A percentile compares a stretch with the other conserved stretches of the same genome.
Conservation (phyloP, 2,329 filamentous ascomycete species). For the Apiospora sp. region DNA sequence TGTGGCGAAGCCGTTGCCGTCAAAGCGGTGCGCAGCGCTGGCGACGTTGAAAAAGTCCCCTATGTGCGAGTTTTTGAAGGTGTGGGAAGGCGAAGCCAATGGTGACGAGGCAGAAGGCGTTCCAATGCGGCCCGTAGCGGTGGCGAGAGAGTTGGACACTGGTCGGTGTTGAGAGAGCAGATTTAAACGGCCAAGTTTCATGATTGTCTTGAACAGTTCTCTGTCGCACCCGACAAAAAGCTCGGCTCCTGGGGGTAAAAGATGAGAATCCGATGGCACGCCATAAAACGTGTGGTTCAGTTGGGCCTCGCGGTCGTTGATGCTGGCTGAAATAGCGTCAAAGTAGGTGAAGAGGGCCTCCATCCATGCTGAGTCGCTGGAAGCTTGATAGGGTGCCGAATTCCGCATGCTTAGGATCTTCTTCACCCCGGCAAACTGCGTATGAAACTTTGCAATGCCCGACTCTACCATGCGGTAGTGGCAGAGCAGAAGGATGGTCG, state of each 20-base stretch:
- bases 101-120: slow-evolving; percentile 49
- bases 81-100: slow-evolving; percentile 50
- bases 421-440: slow-evolving; percentile 91
- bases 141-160: slow-evolving; percentile 51
- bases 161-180: slow-evolving; percentile 76
- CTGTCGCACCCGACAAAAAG: slow-evolving; percentile 90
- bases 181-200: slow-evolving; percentile 84
- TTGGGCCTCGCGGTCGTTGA: slow-evolving; percentile 90
- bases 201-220: slow-evolving; percentile 84
- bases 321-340: slow-evolving; percentile 89
- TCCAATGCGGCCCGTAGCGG: slow-evolving; percentile 37
- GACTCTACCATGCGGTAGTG: slow-evolving; percentile 95
- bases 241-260: slow-evolving; percentile 71
- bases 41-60: slow-evolving; percentile 61
- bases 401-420: slow-evolving; percentile 84
- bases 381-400: slow-evolving; percentile 57
- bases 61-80: slow-evolving; percentile 50
- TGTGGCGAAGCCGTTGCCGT: slow-evolving; percentile 71
- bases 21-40: slow-evolving; percentile 60
- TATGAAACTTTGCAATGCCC: slow-evolving; percentile 90
- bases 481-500: slow-evolving; percentile 86
- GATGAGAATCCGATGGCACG: slow-evolving; percentile 53
- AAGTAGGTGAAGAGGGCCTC: slow-evolving; percentile 94
- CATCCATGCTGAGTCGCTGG: slow-evolving; percentile 84
- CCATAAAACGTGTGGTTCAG: slow-evolving; percentile 74